These are phyloP conservation scores for Gymnopus androsaceus DNA, from an alignment of 1,284 basidiomycete genomes.

Conservation along the genomic window DNA sequence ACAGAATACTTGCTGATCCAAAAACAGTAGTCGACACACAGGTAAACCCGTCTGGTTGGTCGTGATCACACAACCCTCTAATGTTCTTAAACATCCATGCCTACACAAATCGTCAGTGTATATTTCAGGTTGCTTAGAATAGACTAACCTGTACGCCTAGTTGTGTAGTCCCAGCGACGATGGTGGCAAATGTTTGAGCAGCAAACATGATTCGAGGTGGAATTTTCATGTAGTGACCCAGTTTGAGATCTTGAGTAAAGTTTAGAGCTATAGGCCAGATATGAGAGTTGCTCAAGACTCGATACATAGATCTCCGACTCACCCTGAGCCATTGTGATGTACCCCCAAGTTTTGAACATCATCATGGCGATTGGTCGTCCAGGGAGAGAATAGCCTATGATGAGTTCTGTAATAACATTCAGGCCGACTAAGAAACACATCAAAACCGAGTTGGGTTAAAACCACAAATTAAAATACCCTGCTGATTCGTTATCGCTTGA, in stretches of 20 bases:
- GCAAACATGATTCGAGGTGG: constrained; percentile 48
- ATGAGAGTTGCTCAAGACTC: no score
- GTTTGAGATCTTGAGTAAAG: constrained; percentile 54
- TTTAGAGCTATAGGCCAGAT: constrained; percentile 22
- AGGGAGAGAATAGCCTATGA: constrained; percentile 49
- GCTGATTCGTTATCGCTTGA: constrained; percentile 34
- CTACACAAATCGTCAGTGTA: no score
- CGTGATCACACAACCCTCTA: constrained; percentile 14
- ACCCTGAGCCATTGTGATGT: constrained; percentile 47
- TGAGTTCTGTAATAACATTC: constrained; percentile 49
- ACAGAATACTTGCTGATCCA: constrained; percentile 29
- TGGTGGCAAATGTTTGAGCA: constrained; percentile 45
- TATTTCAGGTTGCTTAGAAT: no score
- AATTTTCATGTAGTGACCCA: constrained; percentile 58
- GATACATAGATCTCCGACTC: no score
- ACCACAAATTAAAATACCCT: constrained; percentile 19
- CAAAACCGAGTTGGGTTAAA: constrained; percentile 41
- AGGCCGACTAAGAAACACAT: constrained; percentile 31
- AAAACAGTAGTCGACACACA: constrained; percentile 26
- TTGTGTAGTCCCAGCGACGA: constrained; percentile 43
- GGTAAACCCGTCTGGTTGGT: constrained; percentile 26
- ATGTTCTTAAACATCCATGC: constrained; percentile 49
- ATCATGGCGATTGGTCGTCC: constrained; percentile 43
- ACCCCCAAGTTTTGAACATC: constrained; percentile 41
- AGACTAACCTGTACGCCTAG: constrained; percentile 48